Evolutionary conservation across 2,329 filamentous ascomycete species (phyloP).

Genomic region (Cercospora janseana): DNA sequence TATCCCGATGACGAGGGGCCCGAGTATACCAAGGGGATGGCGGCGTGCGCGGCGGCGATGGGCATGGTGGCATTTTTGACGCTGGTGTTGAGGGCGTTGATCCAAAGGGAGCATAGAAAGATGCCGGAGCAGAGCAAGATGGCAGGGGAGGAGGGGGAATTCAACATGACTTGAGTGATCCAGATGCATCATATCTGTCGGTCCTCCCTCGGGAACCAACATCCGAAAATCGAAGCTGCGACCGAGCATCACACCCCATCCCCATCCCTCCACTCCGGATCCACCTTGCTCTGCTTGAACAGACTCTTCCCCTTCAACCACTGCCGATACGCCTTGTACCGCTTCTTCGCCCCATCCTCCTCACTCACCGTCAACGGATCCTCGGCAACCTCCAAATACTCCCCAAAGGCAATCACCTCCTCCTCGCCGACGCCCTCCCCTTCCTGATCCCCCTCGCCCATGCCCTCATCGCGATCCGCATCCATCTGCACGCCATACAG

Average conservation of each 20-base stretch:
- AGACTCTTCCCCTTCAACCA: constrained; percentile 92
- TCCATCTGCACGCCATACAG: constrained; percentile 40
- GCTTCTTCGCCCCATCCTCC: constrained; percentile 84
- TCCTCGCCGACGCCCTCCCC: constrained; percentile 54
- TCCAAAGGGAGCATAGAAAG: constrained; percentile 39
- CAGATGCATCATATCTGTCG: background rate
- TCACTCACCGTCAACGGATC: constrained; percentile 84
- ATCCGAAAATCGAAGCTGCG: too few species aligned
- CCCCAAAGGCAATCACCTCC: constrained; percentile 69
- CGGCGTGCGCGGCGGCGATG: constrained; percentile 53
- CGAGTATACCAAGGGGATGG: constrained; percentile 52
- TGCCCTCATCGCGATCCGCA: constrained; percentile 44
- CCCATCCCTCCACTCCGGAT: constrained; percentile 44
- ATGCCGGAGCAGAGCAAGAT: background rate
- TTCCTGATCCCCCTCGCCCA: constrained; percentile 51
- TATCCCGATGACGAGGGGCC: constrained; percentile 53
- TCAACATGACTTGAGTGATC: background rate
- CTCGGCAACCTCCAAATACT: constrained; percentile 73
- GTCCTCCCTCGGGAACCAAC: too few species aligned
- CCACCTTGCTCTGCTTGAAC: constrained; percentile 75
- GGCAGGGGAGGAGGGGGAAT: background rate
- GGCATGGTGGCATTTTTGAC: constrained; percentile 46
- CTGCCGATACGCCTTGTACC: constrained; percentile 94
- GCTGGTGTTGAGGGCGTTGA: constrained; percentile 42
- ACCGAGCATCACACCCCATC: constrained; percentile 14